Conservation (phyloP, 495 filamentous ascomycete genomes). For the Acidiella bohemica region DNA sequence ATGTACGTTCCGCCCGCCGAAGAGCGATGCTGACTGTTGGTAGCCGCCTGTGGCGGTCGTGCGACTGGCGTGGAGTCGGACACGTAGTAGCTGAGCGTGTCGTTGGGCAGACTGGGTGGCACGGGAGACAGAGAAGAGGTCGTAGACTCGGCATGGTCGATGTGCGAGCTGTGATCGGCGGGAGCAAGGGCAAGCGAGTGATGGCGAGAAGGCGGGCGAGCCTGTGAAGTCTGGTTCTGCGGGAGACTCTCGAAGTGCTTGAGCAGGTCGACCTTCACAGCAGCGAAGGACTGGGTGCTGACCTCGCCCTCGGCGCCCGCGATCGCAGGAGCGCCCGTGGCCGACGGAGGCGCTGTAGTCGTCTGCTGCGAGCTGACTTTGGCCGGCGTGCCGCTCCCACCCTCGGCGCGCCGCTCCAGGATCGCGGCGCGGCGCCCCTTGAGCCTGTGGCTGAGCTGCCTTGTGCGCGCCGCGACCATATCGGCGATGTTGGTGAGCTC, state of each 20-base stretch:
- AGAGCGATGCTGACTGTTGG: slow-evolving; percentile 1
- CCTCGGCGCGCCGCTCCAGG: slow-evolving; percentile 34
- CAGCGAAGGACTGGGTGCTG: slow-evolving; percentile 4
- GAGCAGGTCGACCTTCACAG: slow-evolving; percentile 11
- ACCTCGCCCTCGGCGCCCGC: neutral
- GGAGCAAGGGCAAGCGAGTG: slow-evolving; percentile 3
- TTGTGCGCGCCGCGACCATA: slow-evolving; percentile 59
- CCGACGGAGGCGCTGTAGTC: slow-evolving; percentile 26
- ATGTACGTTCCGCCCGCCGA: neutral
- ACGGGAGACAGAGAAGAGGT: slow-evolving; percentile 16
- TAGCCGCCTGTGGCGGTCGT: neutral
- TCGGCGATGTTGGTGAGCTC: slow-evolving; percentile 68
- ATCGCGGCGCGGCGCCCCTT: slow-evolving; percentile 40
- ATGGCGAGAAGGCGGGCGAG: slow-evolving; percentile 9
- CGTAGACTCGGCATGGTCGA: slow-evolving; percentile 2
- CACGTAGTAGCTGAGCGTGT: slow-evolving; percentile 13
- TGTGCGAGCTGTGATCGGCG: neutral
- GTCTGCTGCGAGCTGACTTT: slow-evolving; percentile 20
- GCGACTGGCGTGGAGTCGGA: neutral
- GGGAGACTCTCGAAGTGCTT: slow-evolving; percentile 18
- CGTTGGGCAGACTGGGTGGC: slow-evolving; percentile 4
- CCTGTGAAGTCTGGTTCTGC: slow-evolving; percentile 11
- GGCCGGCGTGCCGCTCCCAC: slow-evolving; percentile 18
- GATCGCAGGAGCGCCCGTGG: slow-evolving; percentile 48
- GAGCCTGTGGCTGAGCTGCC: slow-evolving; percentile 70